Evolutionary conservation across 2,329 filamentous ascomycete genomes (phyloP), one percentile per base, ranked within the genome.

Genomic region (Colletotrichum siamense): DNA sequence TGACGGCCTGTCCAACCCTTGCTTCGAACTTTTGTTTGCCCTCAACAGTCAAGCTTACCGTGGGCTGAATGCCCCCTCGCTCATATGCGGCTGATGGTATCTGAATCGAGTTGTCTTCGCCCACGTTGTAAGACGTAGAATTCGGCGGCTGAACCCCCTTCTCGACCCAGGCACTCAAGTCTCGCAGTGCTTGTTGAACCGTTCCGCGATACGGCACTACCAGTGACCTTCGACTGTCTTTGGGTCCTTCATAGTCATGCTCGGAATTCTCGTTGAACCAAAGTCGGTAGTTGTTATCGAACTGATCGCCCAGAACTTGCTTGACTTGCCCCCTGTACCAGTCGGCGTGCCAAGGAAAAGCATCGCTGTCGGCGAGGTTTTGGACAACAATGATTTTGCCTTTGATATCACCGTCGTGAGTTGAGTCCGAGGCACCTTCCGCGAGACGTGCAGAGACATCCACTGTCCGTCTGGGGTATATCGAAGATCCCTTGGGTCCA

Each of bases 321-420:
- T 64, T 59, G 12, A 80, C 79, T 30, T 77, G 65, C 8, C 28
- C 28, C 15, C 69, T 74, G 36, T 80, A 81, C 80, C 80, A 81
- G 55, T 79, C 78, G 6, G 80, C 79, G 55, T 81, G 80, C 77
- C 77, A 77, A 1, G 79, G 79, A 18, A 78, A 75, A 5, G 80
- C 80, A 15, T 81, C 79, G n/a, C 61, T 70, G 61, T 81, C 79
- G 4, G 71, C 12, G 6, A 81, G 77, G 13, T 76, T 80, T 49
- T 79, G 76, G 65, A 81, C 68, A 44, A 79, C 73, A n/a, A 81
- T 79, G 36, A 80, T 4, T 69, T 81, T 81, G 30, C 39, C 68
- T 1, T 67, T 77, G 49, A 80, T 77, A 24, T 79, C 64, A 2
- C 79, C 79, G 0, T 76, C 62, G 39, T 77, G 74, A 0, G 36